A percentile compares a stretch with the other conserved stretches of the same genome.
Evolutionary conservation across 2,329 filamentous ascomycete genomes (phyloP).

Genomic region (Ramichloridium luteum): DNA sequence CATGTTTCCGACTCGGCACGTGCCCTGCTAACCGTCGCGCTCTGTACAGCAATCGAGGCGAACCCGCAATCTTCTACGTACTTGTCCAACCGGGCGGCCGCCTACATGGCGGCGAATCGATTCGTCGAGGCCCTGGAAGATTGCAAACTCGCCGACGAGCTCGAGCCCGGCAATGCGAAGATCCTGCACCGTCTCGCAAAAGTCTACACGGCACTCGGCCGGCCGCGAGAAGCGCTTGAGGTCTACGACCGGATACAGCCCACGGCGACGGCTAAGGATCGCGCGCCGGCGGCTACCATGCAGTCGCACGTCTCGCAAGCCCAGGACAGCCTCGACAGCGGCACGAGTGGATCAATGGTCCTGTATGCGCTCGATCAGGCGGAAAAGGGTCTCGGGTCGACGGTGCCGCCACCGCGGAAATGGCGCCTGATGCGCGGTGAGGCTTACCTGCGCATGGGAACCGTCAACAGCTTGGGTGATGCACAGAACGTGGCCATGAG

Average conservation of each 20-base stretch:
- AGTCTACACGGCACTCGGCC: constrained; percentile 77
- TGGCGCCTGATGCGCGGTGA: constrained; percentile 90
- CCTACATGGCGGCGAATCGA: constrained; percentile 76
- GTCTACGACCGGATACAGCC: constrained; percentile 73
- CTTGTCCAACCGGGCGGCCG: constrained; percentile 87
- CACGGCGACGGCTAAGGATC: constrained; percentile 72
- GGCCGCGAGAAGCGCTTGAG: constrained; percentile 73
- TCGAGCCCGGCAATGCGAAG: constrained; percentile 79
- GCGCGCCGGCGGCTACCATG: constrained; percentile 73
- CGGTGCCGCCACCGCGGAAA: constrained; percentile 73
- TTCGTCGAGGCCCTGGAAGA: constrained; percentile 76
- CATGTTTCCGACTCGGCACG: too few species aligned
- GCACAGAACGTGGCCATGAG: constrained; percentile 87
- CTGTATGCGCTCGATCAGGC: constrained; percentile 85
- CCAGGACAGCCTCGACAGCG: constrained; percentile 60
- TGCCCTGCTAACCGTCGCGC: constrained; percentile 7
- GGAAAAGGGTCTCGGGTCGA: constrained; percentile 61
- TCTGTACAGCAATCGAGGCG: constrained; percentile 62
- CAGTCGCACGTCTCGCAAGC: constrained; percentile 68
- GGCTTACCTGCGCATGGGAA: constrained; percentile 85
- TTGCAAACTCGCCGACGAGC: constrained; percentile 65
- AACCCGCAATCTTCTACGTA: constrained; percentile 80
- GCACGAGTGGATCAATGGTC: constrained; percentile 79
- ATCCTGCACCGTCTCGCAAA: constrained; percentile 77
- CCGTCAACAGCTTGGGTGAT: constrained; percentile 76